Base-by-base conservation (phyloP, 495 filamentous ascomycete species). In the Annulohypoxylon moriforme region DNA sequence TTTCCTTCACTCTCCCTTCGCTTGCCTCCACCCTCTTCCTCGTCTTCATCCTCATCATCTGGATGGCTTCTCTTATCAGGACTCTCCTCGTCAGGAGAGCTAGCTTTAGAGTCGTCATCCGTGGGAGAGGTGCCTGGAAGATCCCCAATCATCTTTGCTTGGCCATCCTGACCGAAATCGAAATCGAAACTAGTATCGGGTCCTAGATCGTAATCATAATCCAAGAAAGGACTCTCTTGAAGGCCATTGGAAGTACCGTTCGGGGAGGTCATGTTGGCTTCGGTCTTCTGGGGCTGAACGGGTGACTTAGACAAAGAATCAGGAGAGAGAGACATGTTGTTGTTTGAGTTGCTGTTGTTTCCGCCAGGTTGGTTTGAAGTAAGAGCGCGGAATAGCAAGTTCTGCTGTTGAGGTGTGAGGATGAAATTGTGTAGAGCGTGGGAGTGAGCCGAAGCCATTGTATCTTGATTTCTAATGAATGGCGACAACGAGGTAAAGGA, bases 351-450 rank as follows among this genome's bases (percentile, higher is more conserved):
- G 57, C 67, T 74, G 22, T 71, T 76, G 38, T 67, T 75, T 20
- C 75, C 74, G 46, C 72, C 78, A 10, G 61, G 75, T 68, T 64
- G 85, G 79, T 95, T 95, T 60, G 94, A 96, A 50, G 91, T 90
- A 70, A 99, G 88, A 22, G 96, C 95, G 49, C 93, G 92, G 42
- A 94, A 89, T 44, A 98, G 82, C 40, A 98, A 89, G 76, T 92
- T 90, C 81, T 98, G 93, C 79, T 99, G 93, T 74, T 91, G 89
- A 16, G 91, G 90, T 38, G 93, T 93, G 67, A 97, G 90, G 77
- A 84, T 77, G 74, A 85, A 81, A 59, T 81, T 77, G 56, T 78
- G 75, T 10, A 83, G 74, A 9, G 80, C 71, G 50, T 81, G 80
- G 24, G 71, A 63, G 42, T 78, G 80, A 66, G 81, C 70, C 60